Percentiles rank a stretch among this genome's conserved stretches.
Conservation (phyloP, 2,329 filamentous ascomycete species). For the Zymoseptoria ardabiliae region DNA sequence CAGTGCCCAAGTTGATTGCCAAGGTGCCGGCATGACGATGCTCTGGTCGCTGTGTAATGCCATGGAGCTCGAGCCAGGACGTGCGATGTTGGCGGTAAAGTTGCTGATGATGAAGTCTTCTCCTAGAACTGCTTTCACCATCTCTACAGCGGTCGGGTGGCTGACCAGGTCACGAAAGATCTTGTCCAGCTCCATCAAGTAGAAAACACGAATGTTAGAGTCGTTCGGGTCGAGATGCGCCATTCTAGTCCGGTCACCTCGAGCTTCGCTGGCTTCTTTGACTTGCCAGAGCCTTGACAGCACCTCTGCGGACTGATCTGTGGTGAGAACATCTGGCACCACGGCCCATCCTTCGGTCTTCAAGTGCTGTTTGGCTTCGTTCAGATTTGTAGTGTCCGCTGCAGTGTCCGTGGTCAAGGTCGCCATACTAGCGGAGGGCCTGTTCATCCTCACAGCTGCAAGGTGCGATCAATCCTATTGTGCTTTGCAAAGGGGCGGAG, state of each 20-base stretch:
- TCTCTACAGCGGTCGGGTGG: slow-evolving; percentile 5
- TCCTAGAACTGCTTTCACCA: slow-evolving; percentile 6
- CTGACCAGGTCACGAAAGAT: slow-evolving; percentile 6
- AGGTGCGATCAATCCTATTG: neutral
- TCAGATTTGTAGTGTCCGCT: neutral
- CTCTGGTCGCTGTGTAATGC: slow-evolving; percentile 6
- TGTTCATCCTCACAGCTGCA: neutral
- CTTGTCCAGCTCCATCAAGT: slow-evolving; percentile 4
- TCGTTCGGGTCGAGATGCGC: slow-evolving; percentile 8
- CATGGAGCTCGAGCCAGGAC: slow-evolving; percentile 7
- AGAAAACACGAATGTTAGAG: slow-evolving; percentile 4
- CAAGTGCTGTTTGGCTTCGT: slow-evolving; percentile 2
- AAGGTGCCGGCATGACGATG: slow-evolving; percentile 7
- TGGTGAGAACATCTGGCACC: slow-evolving; percentile 8
- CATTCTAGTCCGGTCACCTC: slow-evolving; percentile 6
- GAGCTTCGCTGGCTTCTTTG: slow-evolving; percentile 1
- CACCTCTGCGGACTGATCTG: slow-evolving; percentile 2
- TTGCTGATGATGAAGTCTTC: slow-evolving; percentile 9
- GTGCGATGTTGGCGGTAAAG: slow-evolving; percentile 9
- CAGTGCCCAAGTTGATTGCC: slow-evolving; percentile 2
- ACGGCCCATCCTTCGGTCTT: slow-evolving; percentile 7
- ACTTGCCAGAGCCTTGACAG: slow-evolving; percentile 5
- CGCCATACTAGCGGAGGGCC: neutral
- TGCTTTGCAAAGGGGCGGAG: too few relatives aligned
- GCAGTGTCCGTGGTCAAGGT: neutral